A percentile compares a stretch with the other conserved stretches of the same genome.
Evolutionary conservation across 257 asterid genomes (phyloP).

Genomic region (Henckelia pumila): DNA sequence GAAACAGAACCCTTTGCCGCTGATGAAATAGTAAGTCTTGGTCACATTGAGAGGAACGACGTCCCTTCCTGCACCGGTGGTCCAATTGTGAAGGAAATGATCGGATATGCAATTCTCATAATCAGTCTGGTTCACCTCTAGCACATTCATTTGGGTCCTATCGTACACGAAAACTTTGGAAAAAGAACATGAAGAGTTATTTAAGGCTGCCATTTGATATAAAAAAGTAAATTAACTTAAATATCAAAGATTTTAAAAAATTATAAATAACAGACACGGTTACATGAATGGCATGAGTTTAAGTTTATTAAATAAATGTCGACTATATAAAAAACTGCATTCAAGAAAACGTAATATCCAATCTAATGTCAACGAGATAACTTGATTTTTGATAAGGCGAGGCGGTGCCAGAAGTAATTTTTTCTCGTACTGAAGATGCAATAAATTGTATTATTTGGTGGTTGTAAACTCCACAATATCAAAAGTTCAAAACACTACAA

Average conservation of each 20-base stretch:
- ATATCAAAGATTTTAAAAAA: too few species aligned
- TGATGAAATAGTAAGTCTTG: constrained; percentile 62
- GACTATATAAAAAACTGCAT: not conserved
- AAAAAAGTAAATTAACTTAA: too few species aligned
- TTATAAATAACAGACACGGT: too few species aligned
- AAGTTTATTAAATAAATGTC: not conserved
- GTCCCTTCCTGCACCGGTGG: constrained; percentile 87
- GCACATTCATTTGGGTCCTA: constrained; percentile 67
- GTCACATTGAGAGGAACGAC: constrained; percentile 86
- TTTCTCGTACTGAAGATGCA: too few species aligned
- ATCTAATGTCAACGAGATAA: not conserved
- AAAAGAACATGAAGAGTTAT: too few species aligned
- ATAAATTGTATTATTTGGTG: too few species aligned
- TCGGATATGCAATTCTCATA: constrained; percentile 62
- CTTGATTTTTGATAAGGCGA: not conserved
- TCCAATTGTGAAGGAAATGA: constrained; percentile 69
- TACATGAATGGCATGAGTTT: not conserved
- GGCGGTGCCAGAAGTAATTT: too few species aligned
- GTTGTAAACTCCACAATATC: not conserved
- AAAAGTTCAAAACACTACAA: too few species aligned
- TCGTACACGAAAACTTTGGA: constrained; percentile 44
- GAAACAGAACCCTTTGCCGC: constrained; percentile 81
- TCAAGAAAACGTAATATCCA: not conserved
- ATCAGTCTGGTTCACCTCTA: constrained; percentile 75
- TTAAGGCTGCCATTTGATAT: too few species aligned